Percentiles rank a stretch among this genome's conserved stretches.
These are phyloP conservation scores for Symbiodinium pilosum DNA, from an alignment of 73 alveolate genomes.

Conservation along the genomic window DNA sequence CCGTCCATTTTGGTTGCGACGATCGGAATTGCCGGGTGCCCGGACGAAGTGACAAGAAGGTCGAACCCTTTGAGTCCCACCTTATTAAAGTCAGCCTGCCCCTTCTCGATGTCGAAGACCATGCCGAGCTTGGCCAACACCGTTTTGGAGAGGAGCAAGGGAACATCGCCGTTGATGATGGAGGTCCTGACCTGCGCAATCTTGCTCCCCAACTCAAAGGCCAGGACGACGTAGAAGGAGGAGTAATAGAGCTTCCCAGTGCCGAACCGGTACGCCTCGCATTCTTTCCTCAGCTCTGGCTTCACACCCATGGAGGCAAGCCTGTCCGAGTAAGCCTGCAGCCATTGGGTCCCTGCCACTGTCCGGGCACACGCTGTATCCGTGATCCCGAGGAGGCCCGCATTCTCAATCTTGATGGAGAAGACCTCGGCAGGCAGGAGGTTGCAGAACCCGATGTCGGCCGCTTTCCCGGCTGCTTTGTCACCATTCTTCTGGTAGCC, in stretches of 20 bases:
- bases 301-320: not conserved
- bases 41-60: not conserved
- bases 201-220: not conserved
- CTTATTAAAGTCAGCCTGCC: not conserved
- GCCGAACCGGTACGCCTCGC: not conserved
- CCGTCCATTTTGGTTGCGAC: not conserved
- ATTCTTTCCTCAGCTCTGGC: not conserved
- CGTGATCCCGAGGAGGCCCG: not conserved
- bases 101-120: not conserved
- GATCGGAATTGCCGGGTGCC: not conserved
- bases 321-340: not conserved
- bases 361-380: not conserved
- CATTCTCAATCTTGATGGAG: not conserved
- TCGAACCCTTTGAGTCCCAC: not conserved
- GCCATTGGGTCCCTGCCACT: not conserved
- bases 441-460: not conserved
- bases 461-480: not conserved
- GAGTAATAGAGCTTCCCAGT: not conserved
- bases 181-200: not conserved
- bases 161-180: not conserved
- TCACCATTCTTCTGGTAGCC: no score
- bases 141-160: not conserved
- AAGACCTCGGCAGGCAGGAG: not conserved
- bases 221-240: not conserved
- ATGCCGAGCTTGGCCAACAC: not conserved